These are phyloP conservation scores for Populus hybrid DNA, from an alignment of 441 rosid species.

Conservation along the genomic window DNA sequence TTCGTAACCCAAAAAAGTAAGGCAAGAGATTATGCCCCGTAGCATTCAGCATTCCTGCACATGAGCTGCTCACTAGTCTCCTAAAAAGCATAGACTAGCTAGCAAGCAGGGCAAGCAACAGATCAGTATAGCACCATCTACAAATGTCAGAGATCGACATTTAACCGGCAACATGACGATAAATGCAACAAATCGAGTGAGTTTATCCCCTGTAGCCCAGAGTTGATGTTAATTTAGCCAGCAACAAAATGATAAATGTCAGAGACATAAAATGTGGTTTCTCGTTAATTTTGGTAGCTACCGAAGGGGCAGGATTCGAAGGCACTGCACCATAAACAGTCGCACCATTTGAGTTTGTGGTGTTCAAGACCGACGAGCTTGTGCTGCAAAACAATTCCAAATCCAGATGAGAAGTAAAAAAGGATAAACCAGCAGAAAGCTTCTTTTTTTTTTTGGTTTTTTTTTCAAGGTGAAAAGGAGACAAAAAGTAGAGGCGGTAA, in stretches of 20 bases:
- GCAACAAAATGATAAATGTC: constrained; percentile 16
- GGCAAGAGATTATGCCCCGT: background rate
- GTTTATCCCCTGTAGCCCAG: background rate
- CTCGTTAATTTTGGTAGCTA: constrained; percentile 28
- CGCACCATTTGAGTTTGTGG: constrained; percentile 77
- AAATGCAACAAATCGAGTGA: background rate
- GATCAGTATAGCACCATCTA: background rate
- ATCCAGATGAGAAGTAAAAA: background rate
- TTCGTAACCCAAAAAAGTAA: background rate
- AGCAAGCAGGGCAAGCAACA: constrained; percentile 1
- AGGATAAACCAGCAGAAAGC: background rate
- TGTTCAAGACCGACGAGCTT: constrained; percentile 72
- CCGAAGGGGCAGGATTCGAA: constrained; percentile 46
- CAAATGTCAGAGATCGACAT: too few species aligned
- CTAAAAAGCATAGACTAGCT: background rate
- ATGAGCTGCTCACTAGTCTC: background rate
- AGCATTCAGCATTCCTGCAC: background rate
- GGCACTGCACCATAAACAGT: constrained; percentile 78
- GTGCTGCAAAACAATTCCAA: constrained; percentile 50
- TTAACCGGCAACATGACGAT: background rate
- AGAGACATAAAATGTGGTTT: background rate
- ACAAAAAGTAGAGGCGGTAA: background rate
- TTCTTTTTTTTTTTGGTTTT: background rate
- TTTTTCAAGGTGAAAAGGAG: background rate
- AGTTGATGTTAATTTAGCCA: background rate